Conservation (phyloP, 202 grass and related monocot genomes). For the Sporobolus alterniflorus region DNA sequence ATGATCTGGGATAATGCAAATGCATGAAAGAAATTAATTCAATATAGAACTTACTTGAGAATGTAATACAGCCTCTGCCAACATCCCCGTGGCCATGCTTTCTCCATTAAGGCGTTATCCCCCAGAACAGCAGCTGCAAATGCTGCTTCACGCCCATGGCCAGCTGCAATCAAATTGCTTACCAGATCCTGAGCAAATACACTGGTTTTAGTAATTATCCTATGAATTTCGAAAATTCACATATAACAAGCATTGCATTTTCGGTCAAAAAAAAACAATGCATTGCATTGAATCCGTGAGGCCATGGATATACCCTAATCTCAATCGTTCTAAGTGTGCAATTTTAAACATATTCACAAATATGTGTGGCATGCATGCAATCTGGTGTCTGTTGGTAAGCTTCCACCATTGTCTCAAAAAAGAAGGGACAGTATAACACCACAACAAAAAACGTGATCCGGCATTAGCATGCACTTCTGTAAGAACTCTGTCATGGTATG, state of each 20-base stretch:
- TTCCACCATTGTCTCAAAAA: background rate
- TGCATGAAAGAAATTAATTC: conserved; percentile 20
- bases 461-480: background rate
- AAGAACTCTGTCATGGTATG: conserved; percentile 26
- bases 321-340: too few species aligned
- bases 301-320: background rate
- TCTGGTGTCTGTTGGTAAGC: background rate
- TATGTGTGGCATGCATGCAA: background rate
- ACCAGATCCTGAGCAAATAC: conserved; percentile 69
- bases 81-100: conserved; percentile 98
- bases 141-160: conserved; percentile 96
- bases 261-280: too few species aligned
- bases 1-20: conserved; percentile 14
- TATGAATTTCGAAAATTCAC: conserved; percentile 9
- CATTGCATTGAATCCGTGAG: background rate
- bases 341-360: background rate
- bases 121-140: conserved; percentile 96
- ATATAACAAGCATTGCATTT: conserved; percentile 5
- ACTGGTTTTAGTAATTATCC: conserved; percentile 28
- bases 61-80: conserved; percentile 94
- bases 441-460: background rate
- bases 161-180: conserved; percentile 87
- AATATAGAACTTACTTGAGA: conserved; percentile 74
- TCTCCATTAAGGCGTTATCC: conserved; percentile 97
- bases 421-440: background rate